Evolutionary conservation across 495 filamentous ascomycete species (phyloP).

Genomic region (Penicillium crystallinum): DNA sequence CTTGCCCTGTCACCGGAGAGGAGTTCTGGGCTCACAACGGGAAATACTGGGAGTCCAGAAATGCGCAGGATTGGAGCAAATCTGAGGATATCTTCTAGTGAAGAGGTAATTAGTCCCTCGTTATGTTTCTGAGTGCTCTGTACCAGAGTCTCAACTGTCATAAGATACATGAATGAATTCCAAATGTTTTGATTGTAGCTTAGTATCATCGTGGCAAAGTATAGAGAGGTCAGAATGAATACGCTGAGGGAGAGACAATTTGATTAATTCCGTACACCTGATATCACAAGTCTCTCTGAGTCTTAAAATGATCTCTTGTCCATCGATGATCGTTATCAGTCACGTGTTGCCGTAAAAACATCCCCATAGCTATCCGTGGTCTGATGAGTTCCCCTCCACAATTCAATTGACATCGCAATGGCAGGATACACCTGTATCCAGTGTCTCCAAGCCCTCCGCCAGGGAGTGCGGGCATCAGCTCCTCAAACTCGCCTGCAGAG

Average conservation of each 20-base stretch:
- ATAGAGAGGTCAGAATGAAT: not conserved
- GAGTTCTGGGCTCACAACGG: constrained; percentile 85
- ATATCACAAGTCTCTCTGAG: not conserved
- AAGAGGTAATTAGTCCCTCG: not conserved
- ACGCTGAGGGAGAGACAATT: no score
- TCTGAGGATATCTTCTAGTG: constrained; percentile 61
- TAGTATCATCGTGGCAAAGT: not conserved
- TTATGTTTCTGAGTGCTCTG: constrained; percentile 2
- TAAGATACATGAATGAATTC: constrained; percentile 13
- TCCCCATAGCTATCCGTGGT: constrained; percentile 5
- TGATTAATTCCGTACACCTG: not conserved
- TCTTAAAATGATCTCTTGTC: not conserved
- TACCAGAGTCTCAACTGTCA: constrained; percentile 15
- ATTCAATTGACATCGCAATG: constrained; percentile 27
- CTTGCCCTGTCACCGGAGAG: constrained; percentile 76
- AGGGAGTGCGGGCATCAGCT: constrained; percentile 18
- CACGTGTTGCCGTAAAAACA: constrained; percentile 10
- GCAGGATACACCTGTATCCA: constrained; percentile 40
- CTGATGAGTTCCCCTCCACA: constrained; percentile 4
- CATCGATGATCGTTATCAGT: not conserved
- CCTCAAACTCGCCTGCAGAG: constrained; percentile 18
- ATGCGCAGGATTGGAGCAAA: constrained; percentile 46
- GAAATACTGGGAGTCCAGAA: constrained; percentile 72
- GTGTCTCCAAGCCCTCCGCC: constrained; percentile 36
- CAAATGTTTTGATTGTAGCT: not conserved